Percentiles rank a stretch among this genome's conserved stretches.
Conservation (phyloP, 768 basidiomycete species). For the Podaxis carcinomalis region DNA sequence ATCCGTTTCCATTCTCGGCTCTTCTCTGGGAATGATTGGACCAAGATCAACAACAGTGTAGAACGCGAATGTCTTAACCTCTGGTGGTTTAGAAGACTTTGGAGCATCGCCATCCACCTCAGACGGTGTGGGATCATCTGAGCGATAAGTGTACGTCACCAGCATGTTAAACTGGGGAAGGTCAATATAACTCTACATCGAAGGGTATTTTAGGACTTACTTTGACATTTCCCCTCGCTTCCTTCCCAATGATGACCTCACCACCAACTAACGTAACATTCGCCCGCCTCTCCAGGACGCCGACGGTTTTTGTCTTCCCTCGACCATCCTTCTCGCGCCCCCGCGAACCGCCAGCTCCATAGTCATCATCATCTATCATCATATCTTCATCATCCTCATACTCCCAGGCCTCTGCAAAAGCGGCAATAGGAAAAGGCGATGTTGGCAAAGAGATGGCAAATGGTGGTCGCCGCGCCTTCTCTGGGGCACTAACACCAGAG, state of each 20-base stretch:
- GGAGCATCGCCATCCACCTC: constrained; percentile 45
- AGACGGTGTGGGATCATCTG: constrained; percentile 75
- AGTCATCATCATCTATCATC: constrained; percentile 48
- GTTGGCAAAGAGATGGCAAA: constrained; percentile 82
- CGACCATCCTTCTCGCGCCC: constrained; percentile 44
- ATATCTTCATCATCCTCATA: constrained; percentile 96
- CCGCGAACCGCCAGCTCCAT: constrained; percentile 48
- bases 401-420: constrained; percentile 97
- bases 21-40: constrained; percentile 58
- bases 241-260: constrained; percentile 81
- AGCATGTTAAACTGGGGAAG: constrained; percentile 86
- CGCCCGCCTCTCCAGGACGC: constrained; percentile 83
- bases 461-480: constrained; percentile 63
- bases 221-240: constrained; percentile 73
- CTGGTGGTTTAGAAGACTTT: constrained; percentile 45
- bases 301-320: constrained; percentile 55
- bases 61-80: constrained; percentile 87
- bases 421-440: constrained; percentile 74
- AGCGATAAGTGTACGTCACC: constrained; percentile 89
- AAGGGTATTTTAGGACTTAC: constrained; percentile 36
- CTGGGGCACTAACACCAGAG: constrained; percentile 31
- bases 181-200: background rate
- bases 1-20: constrained; percentile 24
- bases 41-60: constrained; percentile 84
- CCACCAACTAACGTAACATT: constrained; percentile 88